phyloP scores from a whole-genome alignment of 2,329 filamentous ascomycete species.

The Phyllosticta paracitricarpa region DNA sequence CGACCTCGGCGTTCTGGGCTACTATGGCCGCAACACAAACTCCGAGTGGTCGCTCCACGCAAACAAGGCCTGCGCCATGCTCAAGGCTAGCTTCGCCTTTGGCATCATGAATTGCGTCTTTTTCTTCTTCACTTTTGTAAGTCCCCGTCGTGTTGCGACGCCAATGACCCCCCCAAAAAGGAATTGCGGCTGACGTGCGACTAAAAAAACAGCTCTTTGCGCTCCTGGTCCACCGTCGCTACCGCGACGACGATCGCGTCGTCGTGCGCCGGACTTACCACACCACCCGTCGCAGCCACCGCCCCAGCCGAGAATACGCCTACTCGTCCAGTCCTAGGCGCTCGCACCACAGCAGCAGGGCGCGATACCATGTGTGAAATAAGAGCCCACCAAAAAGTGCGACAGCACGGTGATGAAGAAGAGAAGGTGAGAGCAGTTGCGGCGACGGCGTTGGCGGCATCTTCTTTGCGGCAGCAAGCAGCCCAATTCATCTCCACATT shows the following conservation, averaged over 20 bases:
- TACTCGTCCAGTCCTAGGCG: conserved; percentile 27
- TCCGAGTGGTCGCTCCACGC: conserved; percentile 43
- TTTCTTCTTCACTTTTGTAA: conserved; percentile 66
- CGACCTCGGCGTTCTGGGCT: conserved; percentile 53
- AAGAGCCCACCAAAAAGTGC: background rate
- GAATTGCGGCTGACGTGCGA: conserved; percentile 15
- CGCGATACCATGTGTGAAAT: conserved; percentile 19
- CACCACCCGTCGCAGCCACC: conserved; percentile 29
- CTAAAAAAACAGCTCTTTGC: conserved; percentile 42
- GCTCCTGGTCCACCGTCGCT: conserved; percentile 42
- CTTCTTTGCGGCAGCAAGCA: background rate
- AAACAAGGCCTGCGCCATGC: conserved; percentile 78
- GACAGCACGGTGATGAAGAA: background rate
- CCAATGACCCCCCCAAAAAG: background rate
- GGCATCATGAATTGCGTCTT: conserved; percentile 80
- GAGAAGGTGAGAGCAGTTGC: background rate
- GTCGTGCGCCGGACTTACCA: conserved; percentile 43
- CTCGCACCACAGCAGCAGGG: conserved; percentile 28
- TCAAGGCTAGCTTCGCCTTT: conserved; percentile 83
- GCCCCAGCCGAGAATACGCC: conserved; percentile 10
- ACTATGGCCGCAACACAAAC: conserved; percentile 38
- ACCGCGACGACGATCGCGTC: conserved; percentile 40
- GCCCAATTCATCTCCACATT: background rate
- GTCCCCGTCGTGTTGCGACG: conserved; percentile 14
- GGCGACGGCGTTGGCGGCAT: background rate